Conservation (phyloP, 306 rosid species). For the Cucurbita argyrosperma region DNA sequence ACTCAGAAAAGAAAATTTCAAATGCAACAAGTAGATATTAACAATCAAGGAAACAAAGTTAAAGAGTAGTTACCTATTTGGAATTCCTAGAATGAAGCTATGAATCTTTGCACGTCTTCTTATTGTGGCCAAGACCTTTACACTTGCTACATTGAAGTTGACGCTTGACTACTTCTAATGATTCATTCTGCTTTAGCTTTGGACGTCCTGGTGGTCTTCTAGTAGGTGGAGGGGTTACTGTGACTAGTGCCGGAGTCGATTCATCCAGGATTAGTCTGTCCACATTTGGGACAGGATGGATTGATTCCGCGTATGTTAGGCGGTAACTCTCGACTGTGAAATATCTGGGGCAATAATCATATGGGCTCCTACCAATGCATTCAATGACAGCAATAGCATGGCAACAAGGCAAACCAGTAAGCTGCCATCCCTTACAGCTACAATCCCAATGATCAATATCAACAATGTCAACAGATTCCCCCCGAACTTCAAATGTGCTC, state of each 20-base stretch:
- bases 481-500: constrained; percentile 67
- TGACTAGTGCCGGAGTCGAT: constrained; percentile 18
- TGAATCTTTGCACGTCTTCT: constrained; percentile 68
- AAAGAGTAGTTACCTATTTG: constrained; percentile 14
- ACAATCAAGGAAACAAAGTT: neutral
- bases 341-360: constrained; percentile 76
- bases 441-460: constrained; percentile 78
- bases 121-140: constrained; percentile 95
- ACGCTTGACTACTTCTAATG: constrained; percentile 65
- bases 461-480: constrained; percentile 59
- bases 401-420: constrained; percentile 80
- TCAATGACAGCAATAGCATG: constrained; percentile 76
- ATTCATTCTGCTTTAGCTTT: constrained; percentile 49
- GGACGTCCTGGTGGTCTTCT: constrained; percentile 96
- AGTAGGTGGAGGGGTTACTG: constrained; percentile 89
- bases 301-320: constrained; percentile 58
- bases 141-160: constrained; percentile 94
- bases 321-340: constrained; percentile 56
- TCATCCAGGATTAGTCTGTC: constrained; percentile 43
- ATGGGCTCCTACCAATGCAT: constrained; percentile 46
- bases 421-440: constrained; percentile 86
- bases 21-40: constrained; percentile 1
- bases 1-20: neutral
- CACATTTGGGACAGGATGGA: constrained; percentile 63
- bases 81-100: constrained; percentile 14